These are phyloP conservation scores for Crucihimalaya himalaica DNA, from an alignment of 345 rosid species.

Conservation along the genomic window DNA sequence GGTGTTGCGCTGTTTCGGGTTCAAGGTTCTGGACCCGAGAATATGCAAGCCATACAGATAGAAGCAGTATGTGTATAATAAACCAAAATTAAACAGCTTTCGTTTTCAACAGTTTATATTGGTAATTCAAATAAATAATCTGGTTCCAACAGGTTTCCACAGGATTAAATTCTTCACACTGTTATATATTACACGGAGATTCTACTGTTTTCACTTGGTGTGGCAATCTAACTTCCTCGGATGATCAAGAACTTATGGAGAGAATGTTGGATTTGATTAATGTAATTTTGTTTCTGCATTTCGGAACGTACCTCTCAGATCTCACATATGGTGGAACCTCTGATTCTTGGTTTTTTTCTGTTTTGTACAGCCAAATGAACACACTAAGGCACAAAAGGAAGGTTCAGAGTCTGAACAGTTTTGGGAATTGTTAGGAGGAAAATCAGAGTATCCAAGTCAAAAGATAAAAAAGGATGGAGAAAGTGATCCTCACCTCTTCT, in stretches of 20 bases:
- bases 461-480: constrained; percentile 74
- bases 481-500: constrained; percentile 90
- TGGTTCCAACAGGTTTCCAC: constrained; percentile 66
- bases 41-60: constrained; percentile 99
- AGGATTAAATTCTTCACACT: constrained; percentile 86
- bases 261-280: constrained; percentile 95
- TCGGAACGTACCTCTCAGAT: constrained; percentile 12
- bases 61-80: constrained; percentile 61
- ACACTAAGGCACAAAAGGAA: constrained; percentile 83
- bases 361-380: constrained; percentile 79
- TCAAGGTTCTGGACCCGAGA: constrained; percentile 98
- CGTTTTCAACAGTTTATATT: constrained; percentile 5
- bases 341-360: constrained; percentile 22
- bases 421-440: constrained; percentile 90
- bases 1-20: constrained; percentile 82
- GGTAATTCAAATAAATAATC: background rate
- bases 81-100: background rate
- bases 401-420: constrained; percentile 91
- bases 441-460: constrained; percentile 77
- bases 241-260: constrained; percentile 84
- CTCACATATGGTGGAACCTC: constrained; percentile 13
- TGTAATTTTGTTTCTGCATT: constrained; percentile 46
- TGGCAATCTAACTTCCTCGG: constrained; percentile 77
- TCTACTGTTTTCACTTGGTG: constrained; percentile 87
- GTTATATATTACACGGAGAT: constrained; percentile 84